A percentile compares a stretch with the other conserved stretches of the same genome.
Conservation (phyloP, 257 asterid species). For the Solanum appendiculatum region DNA sequence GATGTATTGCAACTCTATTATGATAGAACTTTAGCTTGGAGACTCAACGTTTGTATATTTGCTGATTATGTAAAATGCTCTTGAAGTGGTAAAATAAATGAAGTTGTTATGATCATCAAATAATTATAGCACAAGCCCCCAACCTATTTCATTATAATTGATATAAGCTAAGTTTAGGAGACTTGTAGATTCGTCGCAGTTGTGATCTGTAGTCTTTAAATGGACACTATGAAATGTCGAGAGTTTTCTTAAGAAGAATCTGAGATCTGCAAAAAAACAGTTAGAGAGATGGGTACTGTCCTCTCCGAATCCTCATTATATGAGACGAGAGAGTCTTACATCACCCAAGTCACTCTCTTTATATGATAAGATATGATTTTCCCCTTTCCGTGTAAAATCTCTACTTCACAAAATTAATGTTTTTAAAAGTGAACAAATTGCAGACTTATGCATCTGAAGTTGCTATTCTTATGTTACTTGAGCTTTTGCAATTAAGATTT, state of each 20-base stretch:
- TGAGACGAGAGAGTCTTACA: neutral
- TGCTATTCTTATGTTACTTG: neutral
- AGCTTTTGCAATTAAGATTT: neutral
- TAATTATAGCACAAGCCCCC: neutral
- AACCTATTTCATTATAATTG: neutral
- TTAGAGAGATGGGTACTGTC: neutral
- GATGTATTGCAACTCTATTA: neutral
- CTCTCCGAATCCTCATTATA: neutral
- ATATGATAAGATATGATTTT: neutral
- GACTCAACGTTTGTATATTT: neutral
- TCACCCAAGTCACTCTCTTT: neutral
- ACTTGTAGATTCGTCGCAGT: neutral
- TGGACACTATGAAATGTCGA: neutral
- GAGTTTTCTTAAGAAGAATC: neutral
- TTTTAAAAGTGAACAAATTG: neutral
- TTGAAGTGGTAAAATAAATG: neutral
- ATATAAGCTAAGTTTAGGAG: neutral
- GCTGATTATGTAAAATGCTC: neutral
- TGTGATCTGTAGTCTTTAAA: neutral
- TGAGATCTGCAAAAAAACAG: neutral
- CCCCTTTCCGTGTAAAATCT: neutral
- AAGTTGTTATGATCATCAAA: neutral
- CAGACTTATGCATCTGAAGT: neutral
- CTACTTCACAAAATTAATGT: neutral
- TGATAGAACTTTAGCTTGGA: neutral